Evolutionary conservation across 2,329 filamentous ascomycete species (phyloP).

Genomic region (Pseudogymnoascus sp.): DNA sequence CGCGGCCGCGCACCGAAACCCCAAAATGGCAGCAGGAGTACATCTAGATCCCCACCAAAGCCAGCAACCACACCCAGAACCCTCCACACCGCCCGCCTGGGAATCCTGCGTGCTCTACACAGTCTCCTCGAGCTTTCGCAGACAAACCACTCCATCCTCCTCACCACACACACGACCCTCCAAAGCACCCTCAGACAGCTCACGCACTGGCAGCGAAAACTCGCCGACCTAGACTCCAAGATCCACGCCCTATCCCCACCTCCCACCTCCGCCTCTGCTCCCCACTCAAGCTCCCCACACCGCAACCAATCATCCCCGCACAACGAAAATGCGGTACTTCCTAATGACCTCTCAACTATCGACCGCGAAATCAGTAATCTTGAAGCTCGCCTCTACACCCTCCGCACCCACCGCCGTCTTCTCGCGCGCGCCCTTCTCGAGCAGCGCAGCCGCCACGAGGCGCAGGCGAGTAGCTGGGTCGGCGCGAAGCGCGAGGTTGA

Average conservation of each 20-base stretch:
- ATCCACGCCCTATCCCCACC: background rate
- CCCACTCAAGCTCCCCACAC: background rate
- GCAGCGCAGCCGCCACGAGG: background rate
- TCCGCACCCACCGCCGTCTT: background rate
- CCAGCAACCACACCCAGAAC: background rate
- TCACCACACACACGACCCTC: background rate
- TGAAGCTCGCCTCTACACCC: background rate
- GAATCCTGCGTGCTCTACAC: background rate
- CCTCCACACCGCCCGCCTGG: background rate
- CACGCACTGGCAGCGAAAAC: background rate
- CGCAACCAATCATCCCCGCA: background rate
- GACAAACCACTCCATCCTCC: background rate
- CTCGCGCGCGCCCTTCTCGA: background rate
- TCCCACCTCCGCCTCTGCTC: background rate
- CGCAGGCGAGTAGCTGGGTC: background rate
- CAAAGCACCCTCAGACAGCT: background rate
- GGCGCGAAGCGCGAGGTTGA: background rate
- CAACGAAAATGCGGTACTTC: background rate
- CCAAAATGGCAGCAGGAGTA: background rate
- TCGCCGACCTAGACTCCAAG: background rate
- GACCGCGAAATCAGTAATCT: background rate
- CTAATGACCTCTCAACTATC: background rate
- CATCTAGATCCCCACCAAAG: background rate
- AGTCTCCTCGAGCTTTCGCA: background rate
- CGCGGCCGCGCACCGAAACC: conserved; percentile 14